Percentiles rank a stretch among this genome's conserved stretches.
Evolutionary conservation across 176 grass and related monocot genomes (phyloP).

Genomic region (Chloris gayana): DNA sequence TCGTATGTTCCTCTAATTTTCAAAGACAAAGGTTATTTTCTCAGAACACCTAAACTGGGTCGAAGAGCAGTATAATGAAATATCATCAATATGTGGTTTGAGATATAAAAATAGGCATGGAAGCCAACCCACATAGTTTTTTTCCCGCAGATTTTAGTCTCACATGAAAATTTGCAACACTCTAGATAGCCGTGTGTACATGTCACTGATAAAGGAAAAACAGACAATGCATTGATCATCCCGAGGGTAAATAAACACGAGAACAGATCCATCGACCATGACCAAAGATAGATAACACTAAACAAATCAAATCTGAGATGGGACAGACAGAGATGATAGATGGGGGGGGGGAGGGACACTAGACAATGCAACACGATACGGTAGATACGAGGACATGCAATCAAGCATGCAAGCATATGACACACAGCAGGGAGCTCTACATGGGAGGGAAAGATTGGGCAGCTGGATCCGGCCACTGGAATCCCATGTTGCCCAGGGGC

Average conservation of each 20-base stretch:
- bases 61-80: too few species aligned
- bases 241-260: neutral
- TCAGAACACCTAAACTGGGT: too few species aligned
- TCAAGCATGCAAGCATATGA: neutral
- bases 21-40: too few species aligned
- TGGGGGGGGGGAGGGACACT: too few species aligned
- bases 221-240: neutral
- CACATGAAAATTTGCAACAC: neutral
- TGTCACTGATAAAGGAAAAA: neutral
- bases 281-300: neutral
- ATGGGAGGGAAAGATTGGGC: neutral
- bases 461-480: neutral
- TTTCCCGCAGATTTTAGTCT: neutral
- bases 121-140: too few species aligned
- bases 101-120: too few species aligned
- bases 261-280: neutral
- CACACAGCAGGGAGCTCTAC: neutral
- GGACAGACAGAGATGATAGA: neutral
- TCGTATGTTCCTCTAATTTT: too few species aligned
- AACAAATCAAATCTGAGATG: neutral
- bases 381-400: neutral
- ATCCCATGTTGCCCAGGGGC: slow-evolving; percentile 2
- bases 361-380: neutral
- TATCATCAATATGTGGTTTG: too few species aligned
- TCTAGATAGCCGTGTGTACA: too few species aligned